Conservation (phyloP, 1,284 basidiomycete species). For the Tilletia walkeri region DNA sequence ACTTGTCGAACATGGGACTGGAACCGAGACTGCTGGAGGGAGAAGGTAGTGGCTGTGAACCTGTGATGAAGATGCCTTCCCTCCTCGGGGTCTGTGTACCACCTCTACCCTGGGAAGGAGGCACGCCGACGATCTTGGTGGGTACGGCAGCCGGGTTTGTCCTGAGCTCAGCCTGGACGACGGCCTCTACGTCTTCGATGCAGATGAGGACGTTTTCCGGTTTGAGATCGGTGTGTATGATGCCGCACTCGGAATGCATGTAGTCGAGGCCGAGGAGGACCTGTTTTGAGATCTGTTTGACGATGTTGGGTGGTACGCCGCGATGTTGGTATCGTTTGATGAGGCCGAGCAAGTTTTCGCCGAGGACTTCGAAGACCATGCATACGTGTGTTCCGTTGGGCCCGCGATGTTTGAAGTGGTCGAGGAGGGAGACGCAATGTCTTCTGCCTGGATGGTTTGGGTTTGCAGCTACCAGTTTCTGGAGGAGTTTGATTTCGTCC, state of each 20-base stretch:
- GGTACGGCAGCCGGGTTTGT: constrained; percentile 65
- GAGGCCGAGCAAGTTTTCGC: constrained; percentile 94
- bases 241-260: constrained; percentile 92
- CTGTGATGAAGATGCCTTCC: constrained; percentile 84
- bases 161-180: constrained; percentile 82
- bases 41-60: constrained; percentile 84
- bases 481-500: constrained; percentile 97
- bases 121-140: constrained; percentile 84
- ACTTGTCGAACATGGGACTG: constrained; percentile 81
- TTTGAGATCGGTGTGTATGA: constrained; percentile 82
- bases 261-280: constrained; percentile 92
- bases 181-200: constrained; percentile 94
- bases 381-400: constrained; percentile 97
- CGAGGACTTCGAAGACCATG: constrained; percentile 99
- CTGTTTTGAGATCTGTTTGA: constrained; percentile 96
- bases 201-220: constrained; percentile 96
- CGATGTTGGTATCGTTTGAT: constrained; percentile 95
- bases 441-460: constrained; percentile 58
- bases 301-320: constrained; percentile 88
- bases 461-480: constrained; percentile 85
- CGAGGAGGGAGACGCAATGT: constrained; percentile 85
- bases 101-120: constrained; percentile 89
- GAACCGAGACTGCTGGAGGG: constrained; percentile 72
- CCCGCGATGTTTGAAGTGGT: constrained; percentile 93
- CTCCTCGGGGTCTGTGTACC: constrained; percentile 93